These are phyloP conservation scores for Zalaria obscura DNA, from an alignment of 2,329 filamentous ascomycete genomes.

Conservation along the genomic window DNA sequence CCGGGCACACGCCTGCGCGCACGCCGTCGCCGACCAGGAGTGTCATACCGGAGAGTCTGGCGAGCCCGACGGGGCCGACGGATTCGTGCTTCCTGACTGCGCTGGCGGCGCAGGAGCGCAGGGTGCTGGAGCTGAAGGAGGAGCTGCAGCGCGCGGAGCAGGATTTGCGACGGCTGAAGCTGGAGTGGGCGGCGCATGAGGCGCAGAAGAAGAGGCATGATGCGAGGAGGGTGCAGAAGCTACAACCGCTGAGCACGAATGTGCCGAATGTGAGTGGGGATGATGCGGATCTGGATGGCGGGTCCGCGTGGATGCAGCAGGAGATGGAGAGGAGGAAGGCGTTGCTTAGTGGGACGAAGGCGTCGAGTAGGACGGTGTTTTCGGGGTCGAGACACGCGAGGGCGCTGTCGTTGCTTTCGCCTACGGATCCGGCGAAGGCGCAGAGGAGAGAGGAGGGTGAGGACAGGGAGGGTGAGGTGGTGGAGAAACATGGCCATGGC, in stretches of 20 bases:
- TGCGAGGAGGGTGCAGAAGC: constrained; percentile 43
- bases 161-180: constrained; percentile 65
- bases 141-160: constrained; percentile 73
- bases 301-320: constrained; percentile 27
- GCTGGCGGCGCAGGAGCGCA: constrained; percentile 81
- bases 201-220: constrained; percentile 61
- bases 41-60: constrained; percentile 34
- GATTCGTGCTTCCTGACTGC: constrained; percentile 59
- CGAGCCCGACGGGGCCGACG: constrained; percentile 15
- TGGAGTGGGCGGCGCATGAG: constrained; percentile 68
- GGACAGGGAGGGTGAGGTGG: not conserved
- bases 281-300: constrained; percentile 33
- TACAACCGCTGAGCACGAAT: constrained; percentile 38
- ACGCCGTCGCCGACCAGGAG: constrained; percentile 18
- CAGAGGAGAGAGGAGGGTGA: not conserved
- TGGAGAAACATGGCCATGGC: not conserved
- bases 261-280: not conserved
- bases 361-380: constrained; percentile 44
- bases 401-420: constrained; percentile 73
- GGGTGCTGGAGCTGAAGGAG: constrained; percentile 79
- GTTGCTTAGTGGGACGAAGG: constrained; percentile 38
- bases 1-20: constrained; percentile 18
- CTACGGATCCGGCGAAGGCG: constrained; percentile 12
- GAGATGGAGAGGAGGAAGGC: constrained; percentile 65
- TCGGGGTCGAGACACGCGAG: constrained; percentile 47